Evolutionary conservation across 768 basidiomycete genomes (phyloP).

Genomic region (Cubamyces lactineus): DNA sequence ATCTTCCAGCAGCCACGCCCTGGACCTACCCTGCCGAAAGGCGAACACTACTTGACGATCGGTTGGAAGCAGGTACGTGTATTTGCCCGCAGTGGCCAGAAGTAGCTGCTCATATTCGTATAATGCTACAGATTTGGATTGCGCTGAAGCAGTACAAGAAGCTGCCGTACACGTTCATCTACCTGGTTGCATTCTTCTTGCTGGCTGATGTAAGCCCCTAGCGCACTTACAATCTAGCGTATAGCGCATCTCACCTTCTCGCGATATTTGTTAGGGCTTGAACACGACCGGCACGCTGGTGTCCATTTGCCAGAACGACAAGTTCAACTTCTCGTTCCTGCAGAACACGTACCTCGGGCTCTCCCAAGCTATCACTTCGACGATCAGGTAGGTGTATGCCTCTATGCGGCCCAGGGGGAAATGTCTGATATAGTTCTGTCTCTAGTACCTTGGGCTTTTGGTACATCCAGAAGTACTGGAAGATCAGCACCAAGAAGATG

Average conservation of each 20-base stretch:
- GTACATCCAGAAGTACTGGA: constrained; percentile 82
- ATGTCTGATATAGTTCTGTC: background rate
- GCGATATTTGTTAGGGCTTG: constrained; percentile 53
- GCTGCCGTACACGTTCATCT: constrained; percentile 81
- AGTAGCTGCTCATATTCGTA: background rate
- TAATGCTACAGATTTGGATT: constrained; percentile 65
- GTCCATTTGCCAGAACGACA: constrained; percentile 77
- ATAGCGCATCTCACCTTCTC: background rate
- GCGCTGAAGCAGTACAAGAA: constrained; percentile 76
- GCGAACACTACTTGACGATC: constrained; percentile 75
- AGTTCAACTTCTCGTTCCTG: constrained; percentile 80
- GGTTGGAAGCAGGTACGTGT: constrained; percentile 80
- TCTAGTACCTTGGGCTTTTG: constrained; percentile 73
- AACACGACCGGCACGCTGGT: constrained; percentile 81
- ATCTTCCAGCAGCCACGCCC: constrained; percentile 85
- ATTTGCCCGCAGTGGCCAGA: constrained; percentile 1
- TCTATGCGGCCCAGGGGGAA: background rate
- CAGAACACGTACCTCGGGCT: constrained; percentile 81
- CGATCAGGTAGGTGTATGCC: constrained; percentile 33
- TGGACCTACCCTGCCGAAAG: constrained; percentile 77
- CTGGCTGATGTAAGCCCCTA: constrained; percentile 65
- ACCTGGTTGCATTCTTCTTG: constrained; percentile 77
- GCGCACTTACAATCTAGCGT: background rate
- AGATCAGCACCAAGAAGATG: constrained; percentile 82
- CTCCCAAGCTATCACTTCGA: constrained; percentile 76